Base-by-base conservation (phyloP, 305 asterid species). In the Solanum hybrid region DNA sequence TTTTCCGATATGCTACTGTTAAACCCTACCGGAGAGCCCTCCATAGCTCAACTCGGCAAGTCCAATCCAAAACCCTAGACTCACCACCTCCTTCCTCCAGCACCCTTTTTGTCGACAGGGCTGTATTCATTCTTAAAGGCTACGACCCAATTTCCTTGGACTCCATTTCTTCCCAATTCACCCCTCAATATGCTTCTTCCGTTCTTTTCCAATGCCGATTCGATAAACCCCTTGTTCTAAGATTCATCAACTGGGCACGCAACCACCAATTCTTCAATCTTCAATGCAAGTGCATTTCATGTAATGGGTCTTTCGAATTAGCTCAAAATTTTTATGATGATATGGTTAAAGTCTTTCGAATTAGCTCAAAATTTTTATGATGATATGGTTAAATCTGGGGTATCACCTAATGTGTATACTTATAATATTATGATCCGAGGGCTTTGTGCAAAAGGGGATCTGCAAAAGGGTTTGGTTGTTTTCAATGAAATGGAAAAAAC, bases 351-450 rank as follows among this genome's bases (percentile, higher is more conserved):
- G 9, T 89, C 71, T 88, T 88, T 92, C 76, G 93, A 94, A 76
- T 89, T 91, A 77, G 97, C 95, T 56, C 88, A 92, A 56, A 77
- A 90, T 42, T 92, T 96, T 88, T 97, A 91, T 90, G 37, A 64
- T 85, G 95, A 93, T n/a, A 96, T 96, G 99, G 88, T 91, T 19
- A 82, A 88, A 31, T 88, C 36, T 34, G 95, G 95, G 42, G 89
- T 96, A 89, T 93, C 98, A 1, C 99, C 98, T 0, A 97, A 97
- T 93, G 98, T 96, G 60, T 96, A 94, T 73, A 95, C 98, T 8
- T 96, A 94, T 91, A 97, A 97, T 76, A 95, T 97, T 78, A 66
- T 97, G 94, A 97, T 97, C 71, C 93, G 97, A 76, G 98, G 99
- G 15, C 86, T 91, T 88, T 96, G 98, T 89, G 91, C 93, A 17